Percentiles rank a stretch among this genome's conserved stretches.
These are phyloP conservation scores for Cryptosporidium parvum DNA, from an alignment of 169 alveolate species.

Conservation along the genomic window DNA sequence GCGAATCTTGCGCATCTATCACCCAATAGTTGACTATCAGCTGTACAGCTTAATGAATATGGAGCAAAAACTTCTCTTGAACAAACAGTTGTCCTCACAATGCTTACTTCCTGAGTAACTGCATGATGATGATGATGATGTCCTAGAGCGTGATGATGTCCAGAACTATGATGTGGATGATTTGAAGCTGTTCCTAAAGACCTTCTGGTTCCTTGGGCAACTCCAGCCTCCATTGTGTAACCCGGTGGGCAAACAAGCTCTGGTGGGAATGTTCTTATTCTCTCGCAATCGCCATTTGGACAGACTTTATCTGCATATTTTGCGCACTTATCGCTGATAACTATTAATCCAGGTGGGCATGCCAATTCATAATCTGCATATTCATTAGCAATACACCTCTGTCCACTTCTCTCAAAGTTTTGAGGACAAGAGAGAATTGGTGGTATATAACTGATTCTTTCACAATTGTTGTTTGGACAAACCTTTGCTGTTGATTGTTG, in stretches of 20 bases:
- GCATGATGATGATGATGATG: conserved; percentile 41
- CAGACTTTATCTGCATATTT: conserved; percentile 74
- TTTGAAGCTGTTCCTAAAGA: conserved; percentile 30
- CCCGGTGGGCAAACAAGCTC: conserved; percentile 76
- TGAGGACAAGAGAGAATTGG: conserved; percentile 72
- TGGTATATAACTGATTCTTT: conserved; percentile 63
- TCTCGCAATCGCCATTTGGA: conserved; percentile 75
- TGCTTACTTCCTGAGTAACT: conserved; percentile 19
- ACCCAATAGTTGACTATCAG: conserved; percentile 71
- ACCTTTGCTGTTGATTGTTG: conserved; percentile 73
- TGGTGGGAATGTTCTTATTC: conserved; percentile 70
- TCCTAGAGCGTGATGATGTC: conserved; percentile 9
- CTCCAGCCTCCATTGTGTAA: conserved; percentile 76
- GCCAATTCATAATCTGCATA: conserved; percentile 75
- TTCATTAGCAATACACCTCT: conserved; percentile 72
- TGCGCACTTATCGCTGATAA: conserved; percentile 70
- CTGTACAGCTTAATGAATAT: conserved; percentile 50
- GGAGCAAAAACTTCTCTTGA: conserved; percentile 76
- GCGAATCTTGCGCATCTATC: conserved; percentile 76
- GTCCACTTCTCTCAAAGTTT: conserved; percentile 71
- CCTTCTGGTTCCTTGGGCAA: conserved; percentile 28
- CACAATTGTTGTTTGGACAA: conserved; percentile 74
- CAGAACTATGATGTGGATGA: conserved; percentile 47
- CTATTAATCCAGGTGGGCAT: conserved; percentile 73
- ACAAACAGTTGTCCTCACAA: conserved; percentile 73